These are phyloP conservation scores for Bryoglossum gracile DNA, from an alignment of 495 filamentous ascomycete genomes.

Conservation along the genomic window DNA sequence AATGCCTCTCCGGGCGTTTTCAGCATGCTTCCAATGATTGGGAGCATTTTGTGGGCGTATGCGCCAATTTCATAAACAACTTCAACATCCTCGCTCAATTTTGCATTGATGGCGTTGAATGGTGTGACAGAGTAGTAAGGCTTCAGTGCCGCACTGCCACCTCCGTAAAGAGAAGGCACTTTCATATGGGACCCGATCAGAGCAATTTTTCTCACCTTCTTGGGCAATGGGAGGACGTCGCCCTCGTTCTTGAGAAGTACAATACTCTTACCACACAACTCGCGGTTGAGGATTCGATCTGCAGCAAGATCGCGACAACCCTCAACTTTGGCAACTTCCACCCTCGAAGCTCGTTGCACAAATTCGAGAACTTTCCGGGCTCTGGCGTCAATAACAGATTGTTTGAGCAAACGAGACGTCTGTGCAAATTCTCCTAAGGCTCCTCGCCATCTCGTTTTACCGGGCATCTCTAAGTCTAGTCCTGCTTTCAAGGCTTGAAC, in stretches of 20 bases:
- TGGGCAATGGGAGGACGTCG: slow-evolving; percentile 56
- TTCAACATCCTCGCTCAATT: slow-evolving; percentile 30
- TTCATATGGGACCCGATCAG: slow-evolving; percentile 63
- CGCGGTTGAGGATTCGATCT: slow-evolving; percentile 35
- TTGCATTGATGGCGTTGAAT: slow-evolving; percentile 51
- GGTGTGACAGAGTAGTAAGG: slow-evolving; percentile 62
- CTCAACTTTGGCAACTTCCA: background rate
- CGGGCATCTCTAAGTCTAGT: slow-evolving; percentile 69
- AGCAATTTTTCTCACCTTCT: slow-evolving; percentile 48
- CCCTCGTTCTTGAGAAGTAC: slow-evolving; percentile 67
- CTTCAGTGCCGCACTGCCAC: slow-evolving; percentile 56
- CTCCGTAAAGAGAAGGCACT: slow-evolving; percentile 56
- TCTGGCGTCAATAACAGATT: background rate
- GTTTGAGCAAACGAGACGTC: no score
- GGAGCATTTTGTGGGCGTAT: slow-evolving; percentile 51
- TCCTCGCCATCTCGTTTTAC: slow-evolving; percentile 59
- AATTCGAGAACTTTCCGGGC: background rate
- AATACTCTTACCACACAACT: slow-evolving; percentile 52
- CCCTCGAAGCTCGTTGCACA: background rate
- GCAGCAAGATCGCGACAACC: slow-evolving; percentile 25
- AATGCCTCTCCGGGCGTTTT: no score
- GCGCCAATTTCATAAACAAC: slow-evolving; percentile 45
- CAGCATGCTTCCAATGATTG: slow-evolving; percentile 41
- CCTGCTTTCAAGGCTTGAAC: slow-evolving; percentile 58
- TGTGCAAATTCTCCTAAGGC: no score